These are phyloP conservation scores for Yarrowia keelungensis DNA, from an alignment of 805 yeast genomes.

Conservation along the genomic window DNA sequence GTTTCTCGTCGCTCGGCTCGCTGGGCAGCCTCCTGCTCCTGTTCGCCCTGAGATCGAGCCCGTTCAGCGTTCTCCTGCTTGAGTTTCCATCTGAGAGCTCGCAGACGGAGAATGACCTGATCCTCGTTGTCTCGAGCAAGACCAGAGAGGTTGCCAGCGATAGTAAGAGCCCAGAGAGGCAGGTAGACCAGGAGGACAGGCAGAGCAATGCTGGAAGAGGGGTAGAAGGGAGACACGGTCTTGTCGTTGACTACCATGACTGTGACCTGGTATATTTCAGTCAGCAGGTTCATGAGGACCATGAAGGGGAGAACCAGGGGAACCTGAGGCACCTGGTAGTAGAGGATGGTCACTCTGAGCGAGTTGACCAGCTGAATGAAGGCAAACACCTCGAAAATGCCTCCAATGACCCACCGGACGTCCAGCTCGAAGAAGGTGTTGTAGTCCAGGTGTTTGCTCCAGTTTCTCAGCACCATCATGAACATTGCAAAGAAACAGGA, in stretches of 20 bases:
- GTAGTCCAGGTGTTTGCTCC: conserved; percentile 41
- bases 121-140: conserved; percentile 45
- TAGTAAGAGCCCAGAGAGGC: conserved; percentile 43
- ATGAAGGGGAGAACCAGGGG: conserved; percentile 43
- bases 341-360: conserved; percentile 42
- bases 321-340: conserved; percentile 42
- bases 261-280: conserved; percentile 25
- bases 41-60: conserved; percentile 18
- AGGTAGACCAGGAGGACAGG: conserved; percentile 45
- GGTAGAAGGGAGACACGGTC: conserved; percentile 44
- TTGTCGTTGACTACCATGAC: conserved; percentile 40
- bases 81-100: conserved; percentile 35
- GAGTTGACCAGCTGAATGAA: conserved; percentile 42
- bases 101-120: conserved; percentile 41
- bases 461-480: conserved; percentile 46
- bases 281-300: conserved; percentile 36
- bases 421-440: conserved; percentile 41
- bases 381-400: conserved; percentile 44
- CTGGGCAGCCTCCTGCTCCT: conserved; percentile 25
- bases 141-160: conserved; percentile 45
- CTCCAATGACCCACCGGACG: conserved; percentile 46
- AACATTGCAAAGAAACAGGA: conserved; percentile 44
- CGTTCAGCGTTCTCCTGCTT: conserved; percentile 36
- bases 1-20: conserved; percentile 14
- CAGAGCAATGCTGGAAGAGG: conserved; percentile 42